These are phyloP conservation scores for Bocquillonia castaneifolia DNA, from an alignment of 441 rosid species.

Conservation along the genomic window DNA sequence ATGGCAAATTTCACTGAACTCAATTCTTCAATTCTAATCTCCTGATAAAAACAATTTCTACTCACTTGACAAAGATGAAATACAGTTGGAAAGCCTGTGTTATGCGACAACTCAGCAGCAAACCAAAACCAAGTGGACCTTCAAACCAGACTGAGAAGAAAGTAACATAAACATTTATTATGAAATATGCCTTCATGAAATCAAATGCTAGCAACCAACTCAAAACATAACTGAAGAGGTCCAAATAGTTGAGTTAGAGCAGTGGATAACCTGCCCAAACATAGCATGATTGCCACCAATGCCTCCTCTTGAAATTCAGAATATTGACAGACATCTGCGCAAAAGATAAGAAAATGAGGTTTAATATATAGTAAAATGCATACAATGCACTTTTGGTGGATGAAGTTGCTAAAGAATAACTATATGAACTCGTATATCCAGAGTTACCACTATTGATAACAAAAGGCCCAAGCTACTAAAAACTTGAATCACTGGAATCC, in stretches of 20 bases:
- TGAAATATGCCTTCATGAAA: slow-evolving; percentile 9
- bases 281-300: slow-evolving; percentile 80
- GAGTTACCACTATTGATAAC: slow-evolving; percentile 53
- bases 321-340: slow-evolving; percentile 57
- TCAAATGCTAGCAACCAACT: not conserved
- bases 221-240: not conserved
- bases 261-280: slow-evolving; percentile 73
- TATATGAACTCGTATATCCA: slow-evolving; percentile 9
- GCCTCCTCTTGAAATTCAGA: slow-evolving; percentile 38
- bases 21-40: not conserved
- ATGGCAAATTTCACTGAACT: not conserved
- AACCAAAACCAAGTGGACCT: slow-evolving; percentile 92
- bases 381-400: slow-evolving; percentile 3
- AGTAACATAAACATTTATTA: slow-evolving; percentile 11
- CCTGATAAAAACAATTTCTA: slow-evolving; percentile 5
- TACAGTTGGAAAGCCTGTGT: slow-evolving; percentile 79
- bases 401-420: not conserved
- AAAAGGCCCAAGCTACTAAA: slow-evolving; percentile 68
- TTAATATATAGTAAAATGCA: slow-evolving; percentile 3
- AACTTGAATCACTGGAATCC: slow-evolving; percentile 85
- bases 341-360: not conserved
- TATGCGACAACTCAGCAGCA: slow-evolving; percentile 80
- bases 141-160: slow-evolving; percentile 67
- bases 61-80: slow-evolving; percentile 79
- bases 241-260: slow-evolving; percentile 1